These are phyloP conservation scores for Byssothecium circinans DNA, from an alignment of 2,329 filamentous ascomycete species.

Conservation along the genomic window DNA sequence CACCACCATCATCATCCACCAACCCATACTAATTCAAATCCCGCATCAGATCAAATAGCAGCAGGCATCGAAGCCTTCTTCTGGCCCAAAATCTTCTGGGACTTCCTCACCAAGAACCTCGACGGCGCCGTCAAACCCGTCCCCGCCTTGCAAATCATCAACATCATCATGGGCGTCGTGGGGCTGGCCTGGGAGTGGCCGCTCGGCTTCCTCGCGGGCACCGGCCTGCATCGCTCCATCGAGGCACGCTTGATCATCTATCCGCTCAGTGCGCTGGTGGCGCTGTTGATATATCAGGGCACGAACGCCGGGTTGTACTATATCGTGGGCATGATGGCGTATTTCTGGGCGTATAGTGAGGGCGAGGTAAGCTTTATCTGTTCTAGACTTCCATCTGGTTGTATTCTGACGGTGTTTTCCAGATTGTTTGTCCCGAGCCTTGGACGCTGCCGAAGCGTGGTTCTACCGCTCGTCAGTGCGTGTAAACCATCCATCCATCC, in stretches of 20 bases:
- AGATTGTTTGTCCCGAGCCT: conserved; percentile 53
- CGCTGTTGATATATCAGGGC: conserved; percentile 83
- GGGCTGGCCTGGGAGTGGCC: conserved; percentile 93
- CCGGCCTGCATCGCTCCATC: conserved; percentile 79
- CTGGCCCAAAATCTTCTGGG: conserved; percentile 99
- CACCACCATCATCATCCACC: background rate
- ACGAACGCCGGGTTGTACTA: conserved; percentile 95
- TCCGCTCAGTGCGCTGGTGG: conserved; percentile 73
- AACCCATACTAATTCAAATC: no score
- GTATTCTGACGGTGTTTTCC: conserved; percentile 13
- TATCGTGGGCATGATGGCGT: conserved; percentile 78
- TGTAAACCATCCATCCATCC: conserved; percentile 10
- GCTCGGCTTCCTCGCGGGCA: conserved; percentile 71
- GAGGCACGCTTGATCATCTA: conserved; percentile 81
- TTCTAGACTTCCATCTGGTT: no score
- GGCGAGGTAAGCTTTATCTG: conserved; percentile 72
- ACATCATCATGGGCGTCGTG: conserved; percentile 76
- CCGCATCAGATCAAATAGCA: conserved; percentile 74
- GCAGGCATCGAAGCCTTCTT: conserved; percentile 87
- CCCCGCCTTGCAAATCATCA: conserved; percentile 88
- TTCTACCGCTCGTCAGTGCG: conserved; percentile 24
- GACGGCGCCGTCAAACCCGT: conserved; percentile 82
- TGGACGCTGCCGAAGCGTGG: conserved; percentile 55
- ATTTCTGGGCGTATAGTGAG: conserved; percentile 97
- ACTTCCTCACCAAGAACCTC: conserved; percentile 89